Percentiles rank a stretch among this genome's conserved stretches.
phyloP scores from a whole-genome alignment of 1,284 basidiomycete genomes.

The Ceratobasidium sp. region DNA sequence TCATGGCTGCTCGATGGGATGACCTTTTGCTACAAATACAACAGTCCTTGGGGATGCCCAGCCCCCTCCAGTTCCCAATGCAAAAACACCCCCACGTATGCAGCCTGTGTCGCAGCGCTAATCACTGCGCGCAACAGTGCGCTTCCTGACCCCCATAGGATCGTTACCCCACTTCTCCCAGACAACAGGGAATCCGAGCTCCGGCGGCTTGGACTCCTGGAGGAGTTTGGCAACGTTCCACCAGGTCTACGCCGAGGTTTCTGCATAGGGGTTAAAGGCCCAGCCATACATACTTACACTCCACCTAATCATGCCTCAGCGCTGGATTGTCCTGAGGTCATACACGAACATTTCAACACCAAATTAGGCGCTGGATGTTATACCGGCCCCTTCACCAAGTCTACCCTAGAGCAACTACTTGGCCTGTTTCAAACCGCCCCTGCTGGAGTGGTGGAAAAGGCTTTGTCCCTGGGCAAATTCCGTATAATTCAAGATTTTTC shows the following conservation, averaged over 20 bases:
- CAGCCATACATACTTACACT: background rate
- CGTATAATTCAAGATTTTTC: slow-evolving; percentile 34
- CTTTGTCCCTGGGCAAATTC: background rate
- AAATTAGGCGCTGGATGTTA: slow-evolving; percentile 5
- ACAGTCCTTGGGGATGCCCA: background rate
- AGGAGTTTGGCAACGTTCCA: slow-evolving; percentile 10
- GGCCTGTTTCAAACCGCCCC: slow-evolving; percentile 25
- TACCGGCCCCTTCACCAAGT: slow-evolving; percentile 1
- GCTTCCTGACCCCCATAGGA: background rate
- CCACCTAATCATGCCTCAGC: slow-evolving; percentile 36
- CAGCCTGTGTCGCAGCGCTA: slow-evolving; percentile 8
- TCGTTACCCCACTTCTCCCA: slow-evolving; percentile 14
- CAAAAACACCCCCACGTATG: slow-evolving; percentile 10
- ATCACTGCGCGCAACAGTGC: slow-evolving; percentile 29
- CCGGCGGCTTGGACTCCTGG: background rate
- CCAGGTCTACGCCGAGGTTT: background rate
- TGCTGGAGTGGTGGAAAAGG: slow-evolving; percentile 19
- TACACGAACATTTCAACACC: slow-evolving; percentile 10
- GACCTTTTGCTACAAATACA: slow-evolving; percentile 27
- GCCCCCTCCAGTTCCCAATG: background rate
- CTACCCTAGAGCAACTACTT: background rate
- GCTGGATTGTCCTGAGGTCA: background rate
- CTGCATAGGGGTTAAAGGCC: background rate
- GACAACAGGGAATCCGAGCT: slow-evolving; percentile 8
- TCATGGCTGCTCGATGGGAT: background rate